Base-by-base conservation (phyloP, 768 basidiomycete genomes). In the Termitomyces sp. region DNA sequence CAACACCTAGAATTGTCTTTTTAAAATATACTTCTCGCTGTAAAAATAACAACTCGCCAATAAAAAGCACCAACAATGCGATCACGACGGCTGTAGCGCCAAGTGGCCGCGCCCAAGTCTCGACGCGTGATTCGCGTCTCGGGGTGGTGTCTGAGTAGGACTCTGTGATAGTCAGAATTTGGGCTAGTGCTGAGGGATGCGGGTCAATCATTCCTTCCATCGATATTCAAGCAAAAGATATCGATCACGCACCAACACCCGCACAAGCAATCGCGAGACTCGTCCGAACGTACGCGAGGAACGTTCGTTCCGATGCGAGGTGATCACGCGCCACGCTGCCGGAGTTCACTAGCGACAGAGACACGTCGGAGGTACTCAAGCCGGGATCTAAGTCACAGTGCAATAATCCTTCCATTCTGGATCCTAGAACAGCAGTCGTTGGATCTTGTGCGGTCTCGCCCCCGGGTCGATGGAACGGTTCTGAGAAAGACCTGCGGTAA, bases 241-340 rank as follows among this genome's bases (percentile, higher is more conserved):
- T 4, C 32, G n/a, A 48, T 31, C 48, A 63, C 72, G 55, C 48
- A 70, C 70, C 70, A 52, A 84, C 79, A 10, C 82, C 83, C 0
- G 74, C 75, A 4, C 75, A 75, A 12, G 80, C 74, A 14, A 83
- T 74, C 6, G 81, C 72, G 10, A 82, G 67, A 59, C 81, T 82
- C 31, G 83, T 83, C 43, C 82, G 71, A 20, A 83, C 72, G 68
- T 83, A 84, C 12, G 83, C 81, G 3, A 83, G 71, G 62, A 80
- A 83, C 5, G 81, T 83, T 34, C 81, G 72, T 63, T 84, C 83
- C 9, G 74, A 74, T 2, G 83, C 79, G 4, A 84, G 74, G 61
- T 84, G 82, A 67, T 83, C 82, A 29, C 83, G 72, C 34, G 83
- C 83, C 55, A 82, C 80, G 58, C 73, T 77, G 11, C 81, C 81